A percentile compares a stretch with the other conserved stretches of the same genome.
phyloP scores from a whole-genome alignment of 2,329 filamentous ascomycete species.

The Hypomyces rosellus region DNA sequence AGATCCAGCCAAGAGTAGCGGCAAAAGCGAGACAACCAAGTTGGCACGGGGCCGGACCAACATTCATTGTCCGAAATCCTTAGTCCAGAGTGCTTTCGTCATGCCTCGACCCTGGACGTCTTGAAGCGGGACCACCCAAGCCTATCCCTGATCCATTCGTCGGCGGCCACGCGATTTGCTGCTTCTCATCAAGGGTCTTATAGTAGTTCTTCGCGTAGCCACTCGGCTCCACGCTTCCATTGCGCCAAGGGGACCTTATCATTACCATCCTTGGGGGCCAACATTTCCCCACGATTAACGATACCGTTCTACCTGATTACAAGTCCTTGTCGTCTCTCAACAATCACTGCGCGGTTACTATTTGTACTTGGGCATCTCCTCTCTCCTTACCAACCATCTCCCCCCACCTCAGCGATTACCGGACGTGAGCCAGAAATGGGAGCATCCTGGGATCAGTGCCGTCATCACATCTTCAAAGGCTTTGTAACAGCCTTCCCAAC shows the following conservation, averaged over 20 bases:
- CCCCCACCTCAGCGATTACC: neutral
- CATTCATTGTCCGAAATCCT: neutral
- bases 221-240: neutral
- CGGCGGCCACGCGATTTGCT: conserved; percentile 6
- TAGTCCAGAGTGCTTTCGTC: neutral
- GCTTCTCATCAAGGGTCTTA: neutral
- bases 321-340: too few species aligned
- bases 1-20: neutral
- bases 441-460: conserved; percentile 1
- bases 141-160: conserved; percentile 4
- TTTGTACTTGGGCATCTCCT: neutral
- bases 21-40: neutral
- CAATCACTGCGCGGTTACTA: too few species aligned
- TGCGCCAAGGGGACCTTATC: too few species aligned
- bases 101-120: neutral
- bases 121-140: neutral
- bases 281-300: too few species aligned
- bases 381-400: neutral
- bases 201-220: too few species aligned
- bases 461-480: conserved; percentile 1
- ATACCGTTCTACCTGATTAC: too few species aligned
- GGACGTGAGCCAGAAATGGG: conserved; percentile 5
- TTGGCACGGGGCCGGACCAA: neutral
- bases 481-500: conserved; percentile 1
- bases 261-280: too few species aligned